phyloP scores from a whole-genome alignment of 257 asterid species.

The Datura wrightii region DNA sequence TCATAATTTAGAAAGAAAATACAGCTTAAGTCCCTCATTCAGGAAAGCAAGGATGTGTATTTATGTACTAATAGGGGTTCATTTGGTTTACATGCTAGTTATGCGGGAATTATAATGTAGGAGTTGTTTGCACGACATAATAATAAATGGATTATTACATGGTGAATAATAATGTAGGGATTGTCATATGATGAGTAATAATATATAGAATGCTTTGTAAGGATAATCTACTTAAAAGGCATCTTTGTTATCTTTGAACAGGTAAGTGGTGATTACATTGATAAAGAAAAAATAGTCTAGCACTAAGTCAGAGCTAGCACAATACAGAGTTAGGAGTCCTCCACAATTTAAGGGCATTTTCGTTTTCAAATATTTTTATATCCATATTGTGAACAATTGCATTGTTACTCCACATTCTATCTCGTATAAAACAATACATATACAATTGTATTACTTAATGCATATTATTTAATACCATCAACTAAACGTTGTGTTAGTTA shows the following conservation, averaged over 20 bases:
- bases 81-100: conserved; percentile 8
- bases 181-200: not conserved
- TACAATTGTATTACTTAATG: not conserved
- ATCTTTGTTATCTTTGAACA: not conserved
- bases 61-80: conserved; percentile 3
- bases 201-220: not conserved
- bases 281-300: not conserved
- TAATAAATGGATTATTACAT: not conserved
- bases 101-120: conserved; percentile 4
- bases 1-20: conserved; percentile 8
- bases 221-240: not conserved
- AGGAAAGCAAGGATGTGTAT: not conserved
- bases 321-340: not conserved
- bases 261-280: not conserved
- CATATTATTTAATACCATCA: not conserved
- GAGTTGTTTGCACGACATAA: not conserved
- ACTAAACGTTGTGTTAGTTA: conserved; percentile 1
- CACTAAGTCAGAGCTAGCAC: not conserved
- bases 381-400: not conserved
- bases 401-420: not conserved
- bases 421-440: too few species aligned
- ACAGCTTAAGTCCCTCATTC: not conserved
- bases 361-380: not conserved
- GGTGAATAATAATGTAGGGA: not conserved
- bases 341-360: conserved; percentile 5